Conservation (phyloP, 2,329 filamentous ascomycete genomes). For the Sporothrix euskadiensis region DNA sequence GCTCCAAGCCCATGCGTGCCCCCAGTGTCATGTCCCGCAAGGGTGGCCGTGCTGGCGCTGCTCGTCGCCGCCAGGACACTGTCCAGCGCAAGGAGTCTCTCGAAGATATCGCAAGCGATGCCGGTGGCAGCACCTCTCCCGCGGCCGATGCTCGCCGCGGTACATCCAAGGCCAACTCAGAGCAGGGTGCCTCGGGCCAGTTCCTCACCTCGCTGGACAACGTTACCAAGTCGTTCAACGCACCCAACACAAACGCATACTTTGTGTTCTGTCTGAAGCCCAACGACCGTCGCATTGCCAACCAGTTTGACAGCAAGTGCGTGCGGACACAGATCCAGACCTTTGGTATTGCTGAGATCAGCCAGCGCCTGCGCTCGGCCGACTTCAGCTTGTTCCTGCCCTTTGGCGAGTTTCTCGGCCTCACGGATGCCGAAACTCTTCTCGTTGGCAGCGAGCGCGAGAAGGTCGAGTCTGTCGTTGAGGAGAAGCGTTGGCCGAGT, state of each 20-base stretch:
- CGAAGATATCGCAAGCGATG: slow-evolving; percentile 51
- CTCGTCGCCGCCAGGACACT: slow-evolving; percentile 40
- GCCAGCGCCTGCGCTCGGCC: slow-evolving; percentile 84
- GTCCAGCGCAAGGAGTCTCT: slow-evolving; percentile 44
- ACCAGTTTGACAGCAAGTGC: slow-evolving; percentile 98
- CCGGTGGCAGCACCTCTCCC: slow-evolving; percentile 5
- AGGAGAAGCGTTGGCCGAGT: slow-evolving; percentile 86
- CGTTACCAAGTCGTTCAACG: slow-evolving; percentile 81
- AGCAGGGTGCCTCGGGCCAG: slow-evolving; percentile 89
- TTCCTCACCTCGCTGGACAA: slow-evolving; percentile 88
- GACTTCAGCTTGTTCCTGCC: slow-evolving; percentile 96
- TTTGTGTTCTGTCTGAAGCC: slow-evolving; percentile 97
- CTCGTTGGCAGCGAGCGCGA: slow-evolving; percentile 91
- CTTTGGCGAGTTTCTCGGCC: slow-evolving; percentile 90
- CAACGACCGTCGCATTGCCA: slow-evolving; percentile 94
- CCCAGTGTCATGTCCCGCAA: slow-evolving; percentile 90
- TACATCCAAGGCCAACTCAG: slow-evolving; percentile 41
- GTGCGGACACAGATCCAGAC: slow-evolving; percentile 93
- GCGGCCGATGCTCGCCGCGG: slow-evolving; percentile 43
- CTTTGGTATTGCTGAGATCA: slow-evolving; percentile 95
- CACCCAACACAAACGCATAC: slow-evolving; percentile 85
- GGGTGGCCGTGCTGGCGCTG: slow-evolving; percentile 38
- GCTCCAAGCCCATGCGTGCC: slow-evolving; percentile 88
- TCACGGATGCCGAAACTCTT: slow-evolving; percentile 79
- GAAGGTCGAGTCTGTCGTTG: slow-evolving; percentile 86